Base-by-base conservation (phyloP, 257 asterid species). In the Scutellaria barbata region DNA sequence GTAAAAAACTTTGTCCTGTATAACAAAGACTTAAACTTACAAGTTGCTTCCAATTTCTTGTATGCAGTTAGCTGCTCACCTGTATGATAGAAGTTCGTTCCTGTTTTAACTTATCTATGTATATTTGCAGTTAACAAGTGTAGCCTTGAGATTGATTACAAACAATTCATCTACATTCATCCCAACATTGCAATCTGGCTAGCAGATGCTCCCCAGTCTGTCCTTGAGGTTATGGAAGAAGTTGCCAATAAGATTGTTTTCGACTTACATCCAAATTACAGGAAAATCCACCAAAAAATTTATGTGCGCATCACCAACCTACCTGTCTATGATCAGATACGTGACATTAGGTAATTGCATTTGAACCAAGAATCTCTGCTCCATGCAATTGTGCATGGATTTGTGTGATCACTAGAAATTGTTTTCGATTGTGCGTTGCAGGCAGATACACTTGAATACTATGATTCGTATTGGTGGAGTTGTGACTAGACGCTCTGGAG, bases 201-300 rank as follows among this genome's bases (percentile, higher is more conserved):
- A 69, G 99, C 98, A 17, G 98, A 95, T 76, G 98, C 98, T n/a
- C 99, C 99, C 8, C 96, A 89, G 57, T 86, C 99, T 14, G 97
- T 95, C 80, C 99, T 95, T 74, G 99, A 95, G 83, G 96, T 92
- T 51, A 95, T 92, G 99, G 99, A 95, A 80, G 98, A 95, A 83
- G 94, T 95, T 75, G 92, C 96, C 57, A 95, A 89, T 65, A 95
- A 89, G 85, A 82, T 95, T 78, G 90, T 95, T 58, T 92, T 86
- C 18, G 87, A 85, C 70, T 81, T 89, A 82, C 97, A 92, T 83
- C 92, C 89, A 13, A 92, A 95, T 81, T 95, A 95, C 79, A 85
- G 77, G 85, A 86, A 88, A 75, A 95, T 95, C 66, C 98, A 92
- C 77, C 96, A 89, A 78, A 95, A 86, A 65, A 85, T 89, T 45